A percentile compares a stretch with the other conserved stretches of the same genome.
phyloP scores from a whole-genome alignment of 2,329 filamentous ascomycete genomes.

The Aspergillus neoniger region DNA sequence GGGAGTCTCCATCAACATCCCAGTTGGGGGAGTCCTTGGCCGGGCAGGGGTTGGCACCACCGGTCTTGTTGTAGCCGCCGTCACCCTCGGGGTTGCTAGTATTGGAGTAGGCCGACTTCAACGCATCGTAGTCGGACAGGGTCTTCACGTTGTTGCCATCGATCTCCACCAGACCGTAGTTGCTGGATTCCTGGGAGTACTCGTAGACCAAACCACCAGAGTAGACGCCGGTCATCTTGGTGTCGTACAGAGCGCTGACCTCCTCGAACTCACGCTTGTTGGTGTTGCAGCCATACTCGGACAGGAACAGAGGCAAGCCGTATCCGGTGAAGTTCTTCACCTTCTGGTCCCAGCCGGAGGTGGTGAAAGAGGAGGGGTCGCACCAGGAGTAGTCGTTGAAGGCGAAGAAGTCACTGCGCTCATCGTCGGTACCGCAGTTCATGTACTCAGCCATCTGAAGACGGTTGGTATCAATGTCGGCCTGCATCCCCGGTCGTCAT shows the following conservation, averaged over 20 bases:
- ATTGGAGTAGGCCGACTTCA: constrained; percentile 54
- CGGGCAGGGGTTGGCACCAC: constrained; percentile 57
- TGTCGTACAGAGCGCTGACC: constrained; percentile 74
- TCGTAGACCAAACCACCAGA: constrained; percentile 96
- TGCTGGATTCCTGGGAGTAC: constrained; percentile 81
- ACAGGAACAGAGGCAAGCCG: constrained; percentile 88
- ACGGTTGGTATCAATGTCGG: constrained; percentile 82
- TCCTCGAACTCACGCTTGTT: constrained; percentile 82
- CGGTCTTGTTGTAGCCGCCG: constrained; percentile 60
- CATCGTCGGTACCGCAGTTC: constrained; percentile 85
- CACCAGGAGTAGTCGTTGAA: constrained; percentile 83
- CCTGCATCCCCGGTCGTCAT: constrained; percentile 37
- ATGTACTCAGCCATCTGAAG: constrained; percentile 86
- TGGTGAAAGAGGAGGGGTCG: constrained; percentile 74
- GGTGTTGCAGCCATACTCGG: constrained; percentile 88
- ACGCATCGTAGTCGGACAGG: constrained; percentile 62
- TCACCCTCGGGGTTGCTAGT: constrained; percentile 57
- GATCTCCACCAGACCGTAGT: constrained; percentile 77
- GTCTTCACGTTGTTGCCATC: constrained; percentile 57
- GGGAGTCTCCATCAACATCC: constrained; percentile 55
- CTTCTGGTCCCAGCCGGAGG: constrained; percentile 83
- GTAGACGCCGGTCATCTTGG: constrained; percentile 84
- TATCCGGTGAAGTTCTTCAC: constrained; percentile 85
- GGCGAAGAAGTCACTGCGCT: constrained; percentile 83
- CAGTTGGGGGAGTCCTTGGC: constrained; percentile 54